Evolutionary conservation across 495 filamentous ascomycete genomes (phyloP).

Genomic region (Geoglossum glabrum): DNA sequence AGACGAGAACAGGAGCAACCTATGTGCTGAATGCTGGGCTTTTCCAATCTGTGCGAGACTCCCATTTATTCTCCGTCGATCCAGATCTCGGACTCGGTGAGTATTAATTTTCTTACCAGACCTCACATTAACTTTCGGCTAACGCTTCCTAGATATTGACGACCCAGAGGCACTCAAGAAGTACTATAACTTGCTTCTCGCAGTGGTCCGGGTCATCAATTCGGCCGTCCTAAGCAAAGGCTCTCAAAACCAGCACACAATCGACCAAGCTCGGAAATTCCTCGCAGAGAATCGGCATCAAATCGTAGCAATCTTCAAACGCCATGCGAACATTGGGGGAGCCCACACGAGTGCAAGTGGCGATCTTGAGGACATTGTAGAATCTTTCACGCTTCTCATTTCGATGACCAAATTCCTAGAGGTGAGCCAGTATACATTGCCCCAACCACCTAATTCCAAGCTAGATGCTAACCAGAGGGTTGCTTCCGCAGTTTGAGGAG

Average conservation of each 20-base stretch:
- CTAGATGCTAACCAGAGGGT: conserved; percentile 1
- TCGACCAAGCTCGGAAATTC: conserved; percentile 56
- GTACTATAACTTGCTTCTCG: conserved; percentile 66
- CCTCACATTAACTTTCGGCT: conserved; percentile 5
- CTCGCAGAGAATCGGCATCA: conserved; percentile 56
- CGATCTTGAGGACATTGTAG: conserved; percentile 33
- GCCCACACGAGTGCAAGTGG: conserved; percentile 17
- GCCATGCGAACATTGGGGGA: conserved; percentile 59
- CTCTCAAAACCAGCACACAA: conserved; percentile 52
- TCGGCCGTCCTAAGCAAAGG: conserved; percentile 61
- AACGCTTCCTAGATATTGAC: conserved; percentile 30
- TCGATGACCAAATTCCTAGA: conserved; percentile 39
- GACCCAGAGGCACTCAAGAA: conserved; percentile 49
- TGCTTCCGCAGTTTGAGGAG: conserved; percentile 23
- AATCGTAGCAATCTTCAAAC: conserved; percentile 80
- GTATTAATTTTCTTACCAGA: conserved; percentile 12
- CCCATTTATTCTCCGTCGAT: conserved; percentile 69
- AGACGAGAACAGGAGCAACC: conserved; percentile 58
- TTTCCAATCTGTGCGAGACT: conserved; percentile 63
- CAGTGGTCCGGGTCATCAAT: conserved; percentile 64
- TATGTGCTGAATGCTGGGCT: conserved; percentile 71
- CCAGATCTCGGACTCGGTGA: conserved; percentile 73
- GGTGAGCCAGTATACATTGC: conserved; percentile 27
- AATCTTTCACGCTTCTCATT: conserved; percentile 38
- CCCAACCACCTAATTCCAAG: neutral